Base-by-base conservation (phyloP, 345 rosid species). In the Psidium guajava region DNA sequence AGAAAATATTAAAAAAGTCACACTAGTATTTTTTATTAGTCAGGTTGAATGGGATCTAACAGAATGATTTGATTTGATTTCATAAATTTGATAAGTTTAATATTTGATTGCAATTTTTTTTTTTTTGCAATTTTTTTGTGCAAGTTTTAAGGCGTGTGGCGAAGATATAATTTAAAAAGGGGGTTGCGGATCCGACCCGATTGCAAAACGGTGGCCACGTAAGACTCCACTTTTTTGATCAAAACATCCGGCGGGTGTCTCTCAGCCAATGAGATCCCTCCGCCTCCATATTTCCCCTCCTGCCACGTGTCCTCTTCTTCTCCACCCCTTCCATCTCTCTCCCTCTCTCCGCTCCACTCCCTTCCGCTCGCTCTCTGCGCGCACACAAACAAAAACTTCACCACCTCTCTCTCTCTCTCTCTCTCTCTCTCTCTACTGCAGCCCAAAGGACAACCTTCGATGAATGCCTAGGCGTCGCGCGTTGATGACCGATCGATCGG, bases 221-320 rank as follows among this genome's bases (percentile, higher is more conserved):
- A 40, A 32, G 77, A 0, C 77, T 21, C 24, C 57, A 54, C 9
- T 2, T 36, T 36, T 36, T 36, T 20, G 80, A 47, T 6, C 80
- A 42, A 12, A 0, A 69, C 47, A 36, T 36, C 80, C 80, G 13
- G 80, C 80, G 7, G 80, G 25, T 0, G 47, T 82, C 42, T 16
- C 13, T 82, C 87, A 27, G 84, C 84, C 84, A 64, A 86, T 52
- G 58, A 82, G 53, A 82, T 50, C 88, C 89, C 47, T 53, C 83
- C 75, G 20, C 84, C 55, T 83, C 75, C 54, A 25, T 27, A 49
- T 27, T 52, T 27, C 42, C 2, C 25, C 28, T 40, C 9, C 4
- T 24, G 92, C 93, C 96, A 95, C 95, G 98, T 93, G 96, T 95
- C 92, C 8, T 82, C 82, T 81, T 83, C 86, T 52, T 77, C 82